Evolutionary conservation across 228 moss, liverwort and hornwort species (phyloP), one percentile per base, ranked within the genome.

Genomic region (Sphagnum fallax): DNA sequence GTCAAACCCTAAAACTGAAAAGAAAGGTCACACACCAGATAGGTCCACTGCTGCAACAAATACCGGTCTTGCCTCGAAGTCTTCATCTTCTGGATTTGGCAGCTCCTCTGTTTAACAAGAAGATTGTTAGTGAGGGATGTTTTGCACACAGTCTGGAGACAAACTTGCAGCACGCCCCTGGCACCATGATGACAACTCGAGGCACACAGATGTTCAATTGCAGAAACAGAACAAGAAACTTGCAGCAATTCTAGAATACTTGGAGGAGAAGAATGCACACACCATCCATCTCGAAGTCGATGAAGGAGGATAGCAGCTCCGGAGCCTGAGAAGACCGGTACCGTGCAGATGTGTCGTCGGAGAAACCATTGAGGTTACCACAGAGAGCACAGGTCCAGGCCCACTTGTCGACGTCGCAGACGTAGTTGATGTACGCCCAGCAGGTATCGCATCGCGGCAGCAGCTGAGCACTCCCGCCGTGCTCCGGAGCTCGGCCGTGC

Each of bases 41-140:
- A 98, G 77, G 78, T 98, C 98, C 70, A 98, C 92, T 16, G 98
- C 94, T 69, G 98, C 98, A 50, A 98, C 92, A 76, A 94, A 98
- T 53, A 98, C 98, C 76, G 98, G 93, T 52, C 84, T 84, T 32
- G 89, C 92, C 68, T 90, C 84, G 64, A 89, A 92, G 49, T 79
- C 76, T 68, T 84, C 81, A 12, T 67, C 76, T 53, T 83, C 77
- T 6, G 62, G 61, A 53, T 62, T 61, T 49, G 57, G 81, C 69
- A 78, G 82, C 70, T 86, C 88, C 67, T 91, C 97, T 97, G 85
- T 47, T 73, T 71, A 80, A 62, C 75, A 48, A 66, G 18, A 32
- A 10, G 66, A 58, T 14, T 62, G 59, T 62, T 14, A 32, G 32
- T 32, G 32, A 32, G 32, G 32, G 3, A 32, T 32, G 32, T 32